These are phyloP conservation scores for Thinopyrum elongatum DNA, from an alignment of 176 grass and related monocot genomes.

Conservation along the genomic window DNA sequence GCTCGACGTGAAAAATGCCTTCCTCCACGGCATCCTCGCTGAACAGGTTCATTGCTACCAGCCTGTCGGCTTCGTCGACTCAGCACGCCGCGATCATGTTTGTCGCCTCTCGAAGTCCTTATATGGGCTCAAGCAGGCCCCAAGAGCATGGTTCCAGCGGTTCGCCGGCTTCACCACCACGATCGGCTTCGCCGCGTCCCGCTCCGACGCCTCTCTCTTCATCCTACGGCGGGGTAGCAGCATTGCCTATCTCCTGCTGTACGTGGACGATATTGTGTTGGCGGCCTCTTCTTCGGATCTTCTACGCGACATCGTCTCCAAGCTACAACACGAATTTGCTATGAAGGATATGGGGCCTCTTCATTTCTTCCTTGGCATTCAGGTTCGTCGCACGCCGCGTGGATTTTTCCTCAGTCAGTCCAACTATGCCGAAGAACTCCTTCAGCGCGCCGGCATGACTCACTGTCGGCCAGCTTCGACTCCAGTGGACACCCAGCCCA, in stretches of 20 bases:
- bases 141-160: not conserved
- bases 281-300: not conserved
- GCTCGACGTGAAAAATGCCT: too few relatives aligned
- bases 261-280: not conserved
- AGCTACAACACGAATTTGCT: not conserved
- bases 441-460: not conserved
- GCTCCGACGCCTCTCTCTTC: not conserved
- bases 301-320: not conserved
- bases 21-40: not conserved
- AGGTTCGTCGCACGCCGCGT: not conserved
- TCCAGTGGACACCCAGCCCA: not conserved
- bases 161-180: not conserved
- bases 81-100: not conserved
- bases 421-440: not conserved
- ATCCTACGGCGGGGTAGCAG: not conserved
- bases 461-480: not conserved
- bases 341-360: not conserved
- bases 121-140: not conserved
- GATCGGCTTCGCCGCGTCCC: not conserved
- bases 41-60: too few relatives aligned
- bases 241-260: not conserved
- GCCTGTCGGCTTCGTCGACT: not conserved
- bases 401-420: not conserved
- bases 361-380: not conserved
- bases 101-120: not conserved